Evolutionary conservation across 2,329 filamentous ascomycete species (phyloP), one percentile per base, ranked within the genome.

Genomic region (Fusarium keratoplasticum): DNA sequence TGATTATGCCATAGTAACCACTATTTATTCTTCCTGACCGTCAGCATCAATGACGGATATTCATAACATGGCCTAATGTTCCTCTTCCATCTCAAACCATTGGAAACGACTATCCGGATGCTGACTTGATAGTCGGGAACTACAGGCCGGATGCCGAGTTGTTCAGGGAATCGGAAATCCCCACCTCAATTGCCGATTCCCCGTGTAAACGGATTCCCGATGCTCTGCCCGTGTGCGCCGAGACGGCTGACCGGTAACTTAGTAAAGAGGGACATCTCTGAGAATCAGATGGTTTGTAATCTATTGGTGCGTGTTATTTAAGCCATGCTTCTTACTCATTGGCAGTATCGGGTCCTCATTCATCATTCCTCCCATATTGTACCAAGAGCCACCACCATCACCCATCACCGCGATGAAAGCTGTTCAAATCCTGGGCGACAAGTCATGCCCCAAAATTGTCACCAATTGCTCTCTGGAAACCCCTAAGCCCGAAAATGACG

Each of bases 341-440:
- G 16, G 1, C 5, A 27, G 6, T 5, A 52, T 29, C 10, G 16
- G 9, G 25, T 18, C 47, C 29, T 6, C 44, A 29, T 29, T 13
- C 10, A 52, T 52, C 25, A 31, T 31, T 5, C 18, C 6, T 52
- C 9, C 18, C 18, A 52, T 5, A 52, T 52, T 31, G 25, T n/a
- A 22, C 13, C 9, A 22, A 20, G 8, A 29, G 25, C 5, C 5
- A 59, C 10, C 16, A 18, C 1, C 18, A 59, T 6, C 33, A 16
- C 16, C 2, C 11, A 5, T 36, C 31, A 33, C 10, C 27, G 70
- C n/a, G 14, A 83, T 83, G 82, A 81, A 78, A 47, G 81, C 81
- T 9, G 69, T 83, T 18, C 79, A 82, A 44, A 69, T 83, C 29
- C 58, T 79, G 0, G 81, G 80, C 22, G 69, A 74, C n/a, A 72